Evolutionary conservation across 129 eudicot genomes (phyloP).

Genomic region (Chrysanthemum seticuspe): DNA sequence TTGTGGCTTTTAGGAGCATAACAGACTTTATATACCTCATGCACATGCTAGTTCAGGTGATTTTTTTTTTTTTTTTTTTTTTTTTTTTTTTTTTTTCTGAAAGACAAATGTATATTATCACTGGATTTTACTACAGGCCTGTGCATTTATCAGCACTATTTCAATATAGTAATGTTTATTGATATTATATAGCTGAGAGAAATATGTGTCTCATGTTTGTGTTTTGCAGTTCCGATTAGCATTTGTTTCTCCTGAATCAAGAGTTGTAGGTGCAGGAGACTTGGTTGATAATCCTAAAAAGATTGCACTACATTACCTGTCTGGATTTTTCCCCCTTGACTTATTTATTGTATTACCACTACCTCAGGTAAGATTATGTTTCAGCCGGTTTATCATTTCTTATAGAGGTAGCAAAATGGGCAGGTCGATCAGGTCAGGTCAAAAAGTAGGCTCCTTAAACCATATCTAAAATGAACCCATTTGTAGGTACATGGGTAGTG

Average conservation of each 20-base stretch:
- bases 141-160: not conserved
- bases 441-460: not conserved
- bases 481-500: not conserved
- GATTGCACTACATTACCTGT: slow-evolving; percentile 66
- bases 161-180: not conserved
- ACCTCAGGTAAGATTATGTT: slow-evolving; percentile 62
- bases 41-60: slow-evolving; percentile 89
- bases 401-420: not conserved
- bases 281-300: slow-evolving; percentile 76
- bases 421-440: no score
- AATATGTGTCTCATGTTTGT: slow-evolving; percentile 6
- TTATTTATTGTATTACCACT: slow-evolving; percentile 74
- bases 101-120: not conserved
- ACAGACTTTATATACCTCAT: slow-evolving; percentile 72
- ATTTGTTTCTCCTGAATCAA: slow-evolving; percentile 81
- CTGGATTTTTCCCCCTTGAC: slow-evolving; percentile 64
- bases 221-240: slow-evolving; percentile 67
- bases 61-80: not conserved
- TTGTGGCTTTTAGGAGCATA: slow-evolving; percentile 66
- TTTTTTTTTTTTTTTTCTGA: no score
- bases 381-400: slow-evolving; percentile 9
- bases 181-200: not conserved
- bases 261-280: slow-evolving; percentile 93
- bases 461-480: not conserved
- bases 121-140: not conserved